A percentile compares a stretch with the other conserved stretches of the same genome.
These are phyloP conservation scores for Pseudogymnoascus destructans DNA, from an alignment of 2,329 filamentous ascomycete species.

Conservation along the genomic window DNA sequence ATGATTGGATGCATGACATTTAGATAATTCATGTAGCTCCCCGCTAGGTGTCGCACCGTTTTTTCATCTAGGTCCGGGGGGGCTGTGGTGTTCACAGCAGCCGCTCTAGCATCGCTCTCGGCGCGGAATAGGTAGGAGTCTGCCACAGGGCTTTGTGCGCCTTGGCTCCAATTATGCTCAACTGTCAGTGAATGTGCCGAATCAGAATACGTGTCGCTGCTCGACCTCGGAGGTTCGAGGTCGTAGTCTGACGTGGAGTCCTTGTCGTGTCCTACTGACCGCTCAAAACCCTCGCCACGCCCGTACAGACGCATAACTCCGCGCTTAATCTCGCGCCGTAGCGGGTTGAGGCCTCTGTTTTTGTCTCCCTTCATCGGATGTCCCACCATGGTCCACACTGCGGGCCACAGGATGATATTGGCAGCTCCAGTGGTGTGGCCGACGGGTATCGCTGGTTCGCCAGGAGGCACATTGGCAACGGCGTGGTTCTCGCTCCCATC, in stretches of 20 bases:
- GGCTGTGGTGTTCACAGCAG: slow-evolving; percentile 30
- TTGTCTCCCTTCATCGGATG: slow-evolving; percentile 35
- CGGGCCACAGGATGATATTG: slow-evolving; percentile 59
- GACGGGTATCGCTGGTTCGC: slow-evolving; percentile 59
- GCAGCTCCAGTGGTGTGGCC: slow-evolving; percentile 89
- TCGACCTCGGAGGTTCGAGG: slow-evolving; percentile 28
- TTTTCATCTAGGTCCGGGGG: slow-evolving; percentile 41
- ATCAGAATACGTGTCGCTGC: slow-evolving; percentile 35
- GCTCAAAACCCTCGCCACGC: slow-evolving; percentile 45
- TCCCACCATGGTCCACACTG: slow-evolving; percentile 50
- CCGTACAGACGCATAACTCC: slow-evolving; percentile 66
- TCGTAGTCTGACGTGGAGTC: slow-evolving; percentile 28
- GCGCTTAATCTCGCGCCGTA: slow-evolving; percentile 59
- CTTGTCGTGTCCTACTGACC: slow-evolving; percentile 32
- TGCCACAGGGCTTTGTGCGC: slow-evolving; percentile 20
- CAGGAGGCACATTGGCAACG: slow-evolving; percentile 35
- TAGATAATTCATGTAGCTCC: slow-evolving; percentile 46
- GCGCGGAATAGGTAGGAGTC: neutral
- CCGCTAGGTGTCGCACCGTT: slow-evolving; percentile 40
- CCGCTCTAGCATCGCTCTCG: slow-evolving; percentile 14
- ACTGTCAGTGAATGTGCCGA: slow-evolving; percentile 41
- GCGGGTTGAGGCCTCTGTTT: slow-evolving; percentile 57
- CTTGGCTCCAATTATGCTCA: slow-evolving; percentile 42
- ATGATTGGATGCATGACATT: slow-evolving; percentile 55
- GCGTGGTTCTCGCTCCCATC: slow-evolving; percentile 18